These are phyloP conservation scores for Pseudozyma hubeiensis DNA, from an alignment of 1,284 basidiomycete species.

Conservation along the genomic window DNA sequence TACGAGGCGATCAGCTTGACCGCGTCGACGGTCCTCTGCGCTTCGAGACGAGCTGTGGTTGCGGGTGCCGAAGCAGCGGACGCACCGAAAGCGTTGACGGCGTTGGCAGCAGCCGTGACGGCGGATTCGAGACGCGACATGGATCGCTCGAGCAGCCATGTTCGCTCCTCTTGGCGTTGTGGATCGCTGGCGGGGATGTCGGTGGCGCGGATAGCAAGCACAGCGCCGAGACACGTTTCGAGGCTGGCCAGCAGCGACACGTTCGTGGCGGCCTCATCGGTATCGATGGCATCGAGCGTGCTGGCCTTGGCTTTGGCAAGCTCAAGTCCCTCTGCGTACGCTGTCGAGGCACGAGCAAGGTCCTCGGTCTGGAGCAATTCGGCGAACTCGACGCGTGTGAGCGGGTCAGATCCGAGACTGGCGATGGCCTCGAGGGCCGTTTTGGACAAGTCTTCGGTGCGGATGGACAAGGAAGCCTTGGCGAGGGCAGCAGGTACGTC, in stretches of 20 bases:
- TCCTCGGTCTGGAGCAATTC: constrained; percentile 57
- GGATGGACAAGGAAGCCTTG: constrained; percentile 43
- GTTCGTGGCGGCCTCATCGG: constrained; percentile 32
- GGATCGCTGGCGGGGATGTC: constrained; percentile 39
- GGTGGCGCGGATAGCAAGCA: constrained; percentile 50
- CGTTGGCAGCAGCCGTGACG: constrained; percentile 33
- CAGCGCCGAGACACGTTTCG: constrained; percentile 55
- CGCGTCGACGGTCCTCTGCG: constrained; percentile 44
- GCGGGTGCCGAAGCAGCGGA: constrained; percentile 29
- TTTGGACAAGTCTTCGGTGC: constrained; percentile 50
- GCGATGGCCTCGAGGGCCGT: constrained; percentile 49
- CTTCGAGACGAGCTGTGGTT: constrained; percentile 35
- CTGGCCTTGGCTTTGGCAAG: constrained; percentile 23
- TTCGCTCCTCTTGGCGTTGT: constrained; percentile 35
- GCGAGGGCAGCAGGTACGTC: constrained; percentile 44
- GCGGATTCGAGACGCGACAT: constrained; percentile 49
- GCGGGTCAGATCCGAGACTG: constrained; percentile 53
- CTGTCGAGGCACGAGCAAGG: constrained; percentile 45
- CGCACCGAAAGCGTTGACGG: constrained; percentile 29
- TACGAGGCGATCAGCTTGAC: constrained; percentile 62
- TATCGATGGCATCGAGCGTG: constrained; percentile 15
- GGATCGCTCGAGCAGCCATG: constrained; percentile 48
- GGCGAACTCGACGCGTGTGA: constrained; percentile 57
- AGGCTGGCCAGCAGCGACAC: constrained; percentile 41
- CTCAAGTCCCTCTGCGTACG: constrained; percentile 48